Evolutionary conservation across 148 eudicot species (phyloP).

Genomic region (Dysphania ambrosioides): DNA sequence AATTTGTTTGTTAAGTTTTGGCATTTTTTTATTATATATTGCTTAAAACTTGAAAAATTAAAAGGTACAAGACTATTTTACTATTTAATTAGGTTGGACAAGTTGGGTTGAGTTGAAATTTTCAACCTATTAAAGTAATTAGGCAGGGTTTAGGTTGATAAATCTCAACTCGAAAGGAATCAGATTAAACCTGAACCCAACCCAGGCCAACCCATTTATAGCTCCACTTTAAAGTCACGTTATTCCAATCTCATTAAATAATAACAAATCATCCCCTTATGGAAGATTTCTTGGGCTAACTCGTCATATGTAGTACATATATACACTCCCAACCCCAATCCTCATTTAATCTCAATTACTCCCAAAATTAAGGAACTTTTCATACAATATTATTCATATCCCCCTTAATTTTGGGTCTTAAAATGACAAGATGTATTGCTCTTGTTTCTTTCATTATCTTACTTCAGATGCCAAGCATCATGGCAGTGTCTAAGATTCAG

Average conservation of each 20-base stretch:
- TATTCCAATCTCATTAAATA: not conserved
- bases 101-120: too few species aligned
- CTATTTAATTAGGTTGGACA: too few species aligned
- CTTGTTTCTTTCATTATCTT: slow-evolving; percentile 14
- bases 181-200: too few species aligned
- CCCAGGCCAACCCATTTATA: too few species aligned
- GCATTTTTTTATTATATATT: too few species aligned
- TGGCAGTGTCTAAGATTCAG: slow-evolving; percentile 14
- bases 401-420: not conserved
- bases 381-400: not conserved
- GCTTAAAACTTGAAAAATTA: too few species aligned
- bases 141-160: too few species aligned
- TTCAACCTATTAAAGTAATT: too few species aligned
- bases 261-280: slow-evolving; percentile 4
- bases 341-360: not conserved
- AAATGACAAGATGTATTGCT: slow-evolving; percentile 10
- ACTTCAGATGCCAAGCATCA: slow-evolving; percentile 13
- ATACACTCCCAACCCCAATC: not conserved
- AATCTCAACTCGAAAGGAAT: too few species aligned
- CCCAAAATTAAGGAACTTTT: slow-evolving; percentile 10
- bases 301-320: not conserved
- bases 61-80: too few species aligned
- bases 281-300: slow-evolving; percentile 14
- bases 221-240: too few species aligned
- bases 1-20: too few species aligned